Conservation (phyloP, 805 yeast genomes). For the Candida gorgasii region DNA sequence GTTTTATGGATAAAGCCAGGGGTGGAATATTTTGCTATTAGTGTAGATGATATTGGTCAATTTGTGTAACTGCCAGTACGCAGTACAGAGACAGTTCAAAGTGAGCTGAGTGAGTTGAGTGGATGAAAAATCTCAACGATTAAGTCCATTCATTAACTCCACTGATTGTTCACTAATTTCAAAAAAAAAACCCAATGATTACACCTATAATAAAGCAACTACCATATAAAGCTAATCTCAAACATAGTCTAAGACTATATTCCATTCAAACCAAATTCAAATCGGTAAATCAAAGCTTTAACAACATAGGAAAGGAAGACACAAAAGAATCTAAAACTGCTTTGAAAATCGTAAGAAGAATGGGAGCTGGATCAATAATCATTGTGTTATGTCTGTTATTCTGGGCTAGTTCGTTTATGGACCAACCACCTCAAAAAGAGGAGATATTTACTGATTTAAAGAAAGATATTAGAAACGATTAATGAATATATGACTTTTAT, state of each 20-base stretch:
- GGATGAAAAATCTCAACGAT: no score
- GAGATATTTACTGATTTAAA: slow-evolving; percentile 18
- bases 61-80: no score
- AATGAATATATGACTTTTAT: slow-evolving; percentile 1
- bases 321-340: slow-evolving; percentile 30
- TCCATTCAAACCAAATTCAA: slow-evolving; percentile 20
- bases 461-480: slow-evolving; percentile 22
- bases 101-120: no score
- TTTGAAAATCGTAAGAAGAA: slow-evolving; percentile 21
- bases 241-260: slow-evolving; percentile 4
- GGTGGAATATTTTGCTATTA: slow-evolving; percentile 2
- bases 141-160: no score
- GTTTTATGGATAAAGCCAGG: slow-evolving; percentile 51
- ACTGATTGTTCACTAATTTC: no score
- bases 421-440: slow-evolving; percentile 11
- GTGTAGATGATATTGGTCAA: slow-evolving; percentile 3
- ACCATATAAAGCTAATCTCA: no score
- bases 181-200: no score
- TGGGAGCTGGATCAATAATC: slow-evolving; percentile 28
- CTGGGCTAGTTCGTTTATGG: slow-evolving; percentile 26
- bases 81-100: no score
- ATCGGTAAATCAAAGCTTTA: slow-evolving; percentile 24
- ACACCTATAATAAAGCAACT: background rate
- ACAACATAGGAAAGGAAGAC: slow-evolving; percentile 35
- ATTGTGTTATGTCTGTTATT: slow-evolving; percentile 28